Evolutionary conservation across 2,329 filamentous ascomycete species (phyloP), one percentile per base, ranked within the genome.

Genomic region (Chaetomium globosum): DNA sequence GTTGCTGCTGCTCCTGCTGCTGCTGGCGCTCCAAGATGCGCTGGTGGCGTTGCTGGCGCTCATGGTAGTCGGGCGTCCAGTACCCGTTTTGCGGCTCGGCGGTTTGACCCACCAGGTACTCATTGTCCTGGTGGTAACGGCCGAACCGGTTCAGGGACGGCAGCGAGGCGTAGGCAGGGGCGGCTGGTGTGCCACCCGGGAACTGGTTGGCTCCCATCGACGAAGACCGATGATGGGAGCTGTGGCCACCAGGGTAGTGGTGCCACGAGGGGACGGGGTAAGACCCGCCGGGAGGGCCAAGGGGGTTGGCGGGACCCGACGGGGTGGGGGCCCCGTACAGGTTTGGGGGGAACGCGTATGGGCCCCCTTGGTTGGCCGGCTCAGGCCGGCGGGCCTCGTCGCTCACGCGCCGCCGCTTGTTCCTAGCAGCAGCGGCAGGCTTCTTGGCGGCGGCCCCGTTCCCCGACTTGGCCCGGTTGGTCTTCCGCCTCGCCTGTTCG

Each of bases 371-470:
- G n/a, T 28, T 16, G 26, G 26, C 49, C n/a, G 56, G 49, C 7
- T 23, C 64, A 49, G 73, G 72, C 30, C 65, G 67, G 39, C 66
- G 64, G 2, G 62, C 61, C 13, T 68, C 43, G n/a, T 73, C 71
- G 23, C 68, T 68, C 28, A 70, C 60, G 16, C 74, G 71, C 61
- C 71, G 72, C 10, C 74, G 73, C 67, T 77, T 77, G 61, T 73
- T 13, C 5, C n/a, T 16, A 2, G n/a, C 26, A 8, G 55, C 39
- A n/a, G 23, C 21, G 10, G 12, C 33, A 10, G 43, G 9, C 12
- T 23, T 21, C 6, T 19, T 23, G n/a, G 33, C 26, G 5, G 55
- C 55, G 26, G 23, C 3, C 9, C n/a, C 33, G 16, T 31, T 26
- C 5, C 28, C 46, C 13, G 57, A 19, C 58, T 51, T 58, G 21